Base-by-base conservation (phyloP, 805 yeast species). In the Candida caryicola region DNA sequence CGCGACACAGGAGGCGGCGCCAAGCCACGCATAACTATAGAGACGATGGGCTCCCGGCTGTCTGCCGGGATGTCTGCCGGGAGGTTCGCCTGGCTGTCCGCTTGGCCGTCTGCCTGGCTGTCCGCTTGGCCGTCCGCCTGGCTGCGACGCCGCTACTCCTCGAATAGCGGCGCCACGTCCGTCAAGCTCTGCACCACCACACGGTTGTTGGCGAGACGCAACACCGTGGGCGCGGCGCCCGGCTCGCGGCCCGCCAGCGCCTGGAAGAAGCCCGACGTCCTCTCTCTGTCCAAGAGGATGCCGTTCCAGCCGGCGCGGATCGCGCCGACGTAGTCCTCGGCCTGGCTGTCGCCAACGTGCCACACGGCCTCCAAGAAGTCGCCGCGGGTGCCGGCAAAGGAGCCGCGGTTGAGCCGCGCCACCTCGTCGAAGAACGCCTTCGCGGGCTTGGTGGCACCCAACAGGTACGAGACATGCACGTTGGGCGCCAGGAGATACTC, bases 271-370 rank as follows among this genome's bases (percentile, higher is more conserved):
- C 46, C 49, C 17, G 53, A 47, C 6, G 23, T 21, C 9, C 43
- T 42, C 6, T 50, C 43, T 47, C 85, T 64, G 50, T 80, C 84
- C 3, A 81, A 39, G 17, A 76, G 57, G 0, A 83, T 60, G 4
- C 82, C 79, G 37, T 76, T 77, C 77, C 87, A 76, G 0, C 89
- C 89, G 1, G 81, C 70, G 17, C 57, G 54, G 13, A 62, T 54
- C 0, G 81, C 67, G 2, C 80, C 83, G 10, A 62, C 50, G 39
- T 74, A 63, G 52, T 83, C 91, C 35, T 77, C 76, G 5, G 58
- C 59, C 26, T 67, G 55, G 45, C 74, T 78, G 51, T 83, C 90
- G 0, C 91, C 91, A 33, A 82, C 60, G 53, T 83, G 91, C 85
- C 85, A 82, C 34, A 66, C 55, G 50, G 48, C 51, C 17, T 50